phyloP scores from a whole-genome alignment of 768 basidiomycete genomes.

The Omphalotus guepiniiformis region DNA sequence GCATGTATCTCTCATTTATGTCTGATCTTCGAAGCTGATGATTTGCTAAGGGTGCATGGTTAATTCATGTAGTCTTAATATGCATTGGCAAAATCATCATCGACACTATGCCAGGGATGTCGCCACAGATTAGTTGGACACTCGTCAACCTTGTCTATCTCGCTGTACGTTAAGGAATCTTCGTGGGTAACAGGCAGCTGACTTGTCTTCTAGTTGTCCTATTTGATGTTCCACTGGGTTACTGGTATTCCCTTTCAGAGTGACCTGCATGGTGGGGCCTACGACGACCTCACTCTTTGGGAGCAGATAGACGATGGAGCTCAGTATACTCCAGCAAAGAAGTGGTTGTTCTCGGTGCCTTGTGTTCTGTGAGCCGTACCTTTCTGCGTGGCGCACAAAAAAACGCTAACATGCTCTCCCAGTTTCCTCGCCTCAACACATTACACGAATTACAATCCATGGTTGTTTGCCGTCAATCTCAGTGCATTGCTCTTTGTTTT shows the following conservation, averaged over 20 bases:
- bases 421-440: slow-evolving; percentile 98
- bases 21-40: neutral
- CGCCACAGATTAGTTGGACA: slow-evolving; percentile 94
- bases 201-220: slow-evolving; percentile 62
- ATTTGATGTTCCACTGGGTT: slow-evolving; percentile 98
- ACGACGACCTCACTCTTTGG: slow-evolving; percentile 97
- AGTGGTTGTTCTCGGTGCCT: slow-evolving; percentile 90
- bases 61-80: slow-evolving; percentile 94
- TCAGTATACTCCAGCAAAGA: slow-evolving; percentile 97
- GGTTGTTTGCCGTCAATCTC: slow-evolving; percentile 89
- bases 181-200: neutral
- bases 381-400: slow-evolving; percentile 6
- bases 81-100: slow-evolving; percentile 86
- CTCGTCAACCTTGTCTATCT: slow-evolving; percentile 89
- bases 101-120: slow-evolving; percentile 92
- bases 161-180: slow-evolving; percentile 52
- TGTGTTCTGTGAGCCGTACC: slow-evolving; percentile 68
- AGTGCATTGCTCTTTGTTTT: slow-evolving; percentile 74
- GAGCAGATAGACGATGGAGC: slow-evolving; percentile 99
- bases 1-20: slow-evolving; percentile 12
- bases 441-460: slow-evolving; percentile 95
- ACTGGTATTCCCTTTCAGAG: slow-evolving; percentile 95
- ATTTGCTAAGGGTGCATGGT: slow-evolving; percentile 77
- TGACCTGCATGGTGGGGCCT: slow-evolving; percentile 85
- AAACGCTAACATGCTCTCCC: slow-evolving; percentile 11